Conservation (phyloP, 2,329 filamentous ascomycete species). For the Phyllosticta citriasiana region DNA sequence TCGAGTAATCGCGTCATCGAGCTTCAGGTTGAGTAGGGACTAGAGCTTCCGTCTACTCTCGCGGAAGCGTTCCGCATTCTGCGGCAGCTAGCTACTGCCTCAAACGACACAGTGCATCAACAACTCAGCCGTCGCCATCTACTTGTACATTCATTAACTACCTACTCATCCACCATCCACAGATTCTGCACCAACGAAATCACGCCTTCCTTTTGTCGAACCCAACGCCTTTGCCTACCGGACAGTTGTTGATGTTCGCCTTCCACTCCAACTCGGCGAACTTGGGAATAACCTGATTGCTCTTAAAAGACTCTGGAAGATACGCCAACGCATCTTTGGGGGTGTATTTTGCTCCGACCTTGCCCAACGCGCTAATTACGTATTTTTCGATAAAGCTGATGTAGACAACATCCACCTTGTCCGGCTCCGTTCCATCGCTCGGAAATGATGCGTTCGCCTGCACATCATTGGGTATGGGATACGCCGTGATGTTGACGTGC, state of each 20-base stretch:
- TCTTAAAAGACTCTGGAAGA: conserved; percentile 31
- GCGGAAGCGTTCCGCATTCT: no score
- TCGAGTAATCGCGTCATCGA: no score
- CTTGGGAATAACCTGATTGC: conserved; percentile 31
- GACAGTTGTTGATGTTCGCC: conserved; percentile 29
- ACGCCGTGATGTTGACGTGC: conserved; percentile 39
- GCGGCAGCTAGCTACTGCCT: no score
- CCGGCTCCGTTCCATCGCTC: conserved; percentile 30
- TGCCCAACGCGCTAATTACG: conserved; percentile 26
- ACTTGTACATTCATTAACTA: background rate
- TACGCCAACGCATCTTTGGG: conserved; percentile 26
- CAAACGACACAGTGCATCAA: no score
- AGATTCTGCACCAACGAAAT: background rate
- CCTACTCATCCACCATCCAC: background rate
- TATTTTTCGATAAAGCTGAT: conserved; percentile 38
- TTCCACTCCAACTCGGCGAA: conserved; percentile 35
- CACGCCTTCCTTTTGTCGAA: background rate
- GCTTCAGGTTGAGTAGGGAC: no score
- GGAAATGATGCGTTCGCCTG: conserved; percentile 42
- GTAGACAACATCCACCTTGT: conserved; percentile 44
- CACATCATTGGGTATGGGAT: conserved; percentile 41
- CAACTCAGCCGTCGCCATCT: background rate
- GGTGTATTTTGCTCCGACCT: conserved; percentile 24
- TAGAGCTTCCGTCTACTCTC: no score
- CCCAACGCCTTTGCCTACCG: conserved; percentile 27